Evolutionary conservation across 2,329 filamentous ascomycete species (phyloP).

Genomic region (Colletotrichum sp.): DNA sequence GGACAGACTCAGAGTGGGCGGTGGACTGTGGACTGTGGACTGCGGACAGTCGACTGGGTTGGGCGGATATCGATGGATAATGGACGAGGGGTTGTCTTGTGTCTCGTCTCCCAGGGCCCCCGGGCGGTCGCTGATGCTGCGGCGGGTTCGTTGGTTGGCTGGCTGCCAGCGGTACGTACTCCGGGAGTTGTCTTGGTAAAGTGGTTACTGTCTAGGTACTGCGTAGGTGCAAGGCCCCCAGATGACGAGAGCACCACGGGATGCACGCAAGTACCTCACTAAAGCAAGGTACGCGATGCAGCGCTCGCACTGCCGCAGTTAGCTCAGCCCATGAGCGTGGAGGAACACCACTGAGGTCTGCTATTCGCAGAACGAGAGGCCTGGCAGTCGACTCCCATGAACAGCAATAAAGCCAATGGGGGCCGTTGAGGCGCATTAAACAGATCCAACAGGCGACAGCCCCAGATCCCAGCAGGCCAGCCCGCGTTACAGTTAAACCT

Average conservation of each 20-base stretch:
- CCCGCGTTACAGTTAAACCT: neutral
- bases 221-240: neutral
- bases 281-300: conserved; percentile 18
- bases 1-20: neutral
- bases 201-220: neutral
- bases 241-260: neutral
- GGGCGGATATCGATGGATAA: neutral
- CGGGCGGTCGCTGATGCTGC: neutral
- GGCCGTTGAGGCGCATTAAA: neutral
- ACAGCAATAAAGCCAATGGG: neutral
- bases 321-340: neutral
- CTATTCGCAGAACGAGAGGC: neutral
- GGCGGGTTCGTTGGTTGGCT: neutral
- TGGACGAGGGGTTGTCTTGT: neutral
- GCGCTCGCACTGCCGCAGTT: conserved; percentile 6
- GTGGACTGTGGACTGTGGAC: neutral
- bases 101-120: conserved; percentile 1
- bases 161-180: neutral
- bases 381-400: neutral
- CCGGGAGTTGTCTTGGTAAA: neutral
- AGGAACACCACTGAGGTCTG: neutral
- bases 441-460: neutral
- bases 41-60: neutral
- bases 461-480: neutral
- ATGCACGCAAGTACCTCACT: conserved; percentile 1